phyloP scores from a whole-genome alignment of 1,139 yeast species.

The Pichia sp. region DNA sequence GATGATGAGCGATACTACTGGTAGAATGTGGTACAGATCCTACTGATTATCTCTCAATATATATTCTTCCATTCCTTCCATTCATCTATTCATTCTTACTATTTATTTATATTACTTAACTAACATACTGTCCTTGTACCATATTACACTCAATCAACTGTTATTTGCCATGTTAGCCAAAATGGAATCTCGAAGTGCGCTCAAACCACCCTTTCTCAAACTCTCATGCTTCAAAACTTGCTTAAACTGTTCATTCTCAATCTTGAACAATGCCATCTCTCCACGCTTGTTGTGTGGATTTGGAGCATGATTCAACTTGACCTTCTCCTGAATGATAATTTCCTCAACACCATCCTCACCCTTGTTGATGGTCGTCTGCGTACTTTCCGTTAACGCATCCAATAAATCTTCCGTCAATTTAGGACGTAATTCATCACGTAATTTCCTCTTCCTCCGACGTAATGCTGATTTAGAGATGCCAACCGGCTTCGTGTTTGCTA shows the following conservation, averaged over 20 bases:
- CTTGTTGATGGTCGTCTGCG: slow-evolving; percentile 23
- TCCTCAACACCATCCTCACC: slow-evolving; percentile 14
- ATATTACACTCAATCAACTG: background rate
- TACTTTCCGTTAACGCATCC: slow-evolving; percentile 40
- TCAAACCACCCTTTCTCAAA: slow-evolving; percentile 52
- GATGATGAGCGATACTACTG: slow-evolving; percentile 75
- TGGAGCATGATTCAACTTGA: slow-evolving; percentile 44
- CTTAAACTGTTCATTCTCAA: slow-evolving; percentile 50
- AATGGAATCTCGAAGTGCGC: slow-evolving; percentile 44
- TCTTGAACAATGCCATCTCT: slow-evolving; percentile 41
- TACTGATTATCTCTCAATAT: slow-evolving; percentile 12
- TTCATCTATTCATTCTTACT: background rate
- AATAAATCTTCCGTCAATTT: slow-evolving; percentile 53
- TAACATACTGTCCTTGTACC: background rate
- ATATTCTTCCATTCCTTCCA: background rate
- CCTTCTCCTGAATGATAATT: slow-evolving; percentile 14
- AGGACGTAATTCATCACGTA: slow-evolving; percentile 52
- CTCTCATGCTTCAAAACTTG: slow-evolving; percentile 43
- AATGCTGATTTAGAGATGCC: slow-evolving; percentile 57
- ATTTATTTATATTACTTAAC: background rate
- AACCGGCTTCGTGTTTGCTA: slow-evolving; percentile 20
- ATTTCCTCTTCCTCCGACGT: slow-evolving; percentile 60
- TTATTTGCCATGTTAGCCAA: slow-evolving; percentile 16
- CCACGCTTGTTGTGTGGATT: slow-evolving; percentile 55
- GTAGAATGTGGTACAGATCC: slow-evolving; percentile 78